Percentiles rank a stretch among this genome's conserved stretches.
These are phyloP conservation scores for Rhododendron williamsianum DNA, from an alignment of 148 eudicot species.

Conservation along the genomic window DNA sequence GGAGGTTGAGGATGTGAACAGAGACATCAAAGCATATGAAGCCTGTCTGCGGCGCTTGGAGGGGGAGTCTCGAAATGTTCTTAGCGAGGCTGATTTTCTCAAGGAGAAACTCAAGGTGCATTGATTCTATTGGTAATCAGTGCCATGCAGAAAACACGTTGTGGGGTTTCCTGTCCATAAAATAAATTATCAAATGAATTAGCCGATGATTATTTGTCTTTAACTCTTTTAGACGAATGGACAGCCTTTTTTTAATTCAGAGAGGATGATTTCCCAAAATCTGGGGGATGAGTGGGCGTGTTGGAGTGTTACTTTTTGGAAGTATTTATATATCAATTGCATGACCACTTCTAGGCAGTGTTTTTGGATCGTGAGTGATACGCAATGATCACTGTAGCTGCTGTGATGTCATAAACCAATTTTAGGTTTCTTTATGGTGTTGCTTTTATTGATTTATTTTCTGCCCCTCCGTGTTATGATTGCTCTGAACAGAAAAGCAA, in stretches of 20 bases:
- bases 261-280: background rate
- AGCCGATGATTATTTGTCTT: background rate
- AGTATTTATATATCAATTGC: constrained; percentile 2
- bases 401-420: background rate
- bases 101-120: constrained; percentile 87
- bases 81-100: constrained; percentile 88
- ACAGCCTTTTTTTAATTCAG: background rate
- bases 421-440: background rate
- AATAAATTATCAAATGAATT: background rate
- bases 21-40: constrained; percentile 85
- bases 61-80: constrained; percentile 66
- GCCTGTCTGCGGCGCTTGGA: constrained; percentile 85
- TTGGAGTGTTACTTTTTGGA: background rate
- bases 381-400: background rate
- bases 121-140: constrained; percentile 6
- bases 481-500: background rate
- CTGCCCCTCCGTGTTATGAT: background rate
- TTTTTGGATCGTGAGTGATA: background rate
- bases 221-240: background rate
- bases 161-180: background rate
- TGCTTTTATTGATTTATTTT: background rate
- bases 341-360: background rate
- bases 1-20: constrained; percentile 92
- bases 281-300: background rate
- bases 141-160: constrained; percentile 3